These are phyloP conservation scores for Wickerhamiella sorbophila DNA, from an alignment of 805 yeast genomes.

Conservation along the genomic window DNA sequence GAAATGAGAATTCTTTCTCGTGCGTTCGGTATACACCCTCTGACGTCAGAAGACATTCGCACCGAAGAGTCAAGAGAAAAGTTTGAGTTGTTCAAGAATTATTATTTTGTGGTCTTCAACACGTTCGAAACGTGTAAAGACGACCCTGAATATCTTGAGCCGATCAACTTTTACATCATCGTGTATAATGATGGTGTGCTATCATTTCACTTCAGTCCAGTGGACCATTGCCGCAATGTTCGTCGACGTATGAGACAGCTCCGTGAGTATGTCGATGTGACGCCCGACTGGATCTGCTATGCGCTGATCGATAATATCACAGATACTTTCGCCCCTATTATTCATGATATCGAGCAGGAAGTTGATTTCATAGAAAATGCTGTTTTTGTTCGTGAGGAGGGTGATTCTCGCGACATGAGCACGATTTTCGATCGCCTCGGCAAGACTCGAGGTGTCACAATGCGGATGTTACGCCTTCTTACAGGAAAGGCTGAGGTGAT, in stretches of 20 bases:
- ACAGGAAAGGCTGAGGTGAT: constrained; percentile 94
- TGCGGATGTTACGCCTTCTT: constrained; percentile 79
- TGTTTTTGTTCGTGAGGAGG: constrained; percentile 62
- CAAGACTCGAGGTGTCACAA: constrained; percentile 76
- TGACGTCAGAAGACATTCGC: constrained; percentile 93
- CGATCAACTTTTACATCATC: constrained; percentile 45
- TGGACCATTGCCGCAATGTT: constrained; percentile 45
- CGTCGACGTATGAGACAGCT: constrained; percentile 51
- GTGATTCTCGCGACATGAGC: constrained; percentile 4
- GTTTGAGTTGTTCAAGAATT: constrained; percentile 78
- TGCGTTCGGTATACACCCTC: constrained; percentile 93
- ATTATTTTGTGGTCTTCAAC: constrained; percentile 93
- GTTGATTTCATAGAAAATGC: constrained; percentile 62
- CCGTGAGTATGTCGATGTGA: constrained; percentile 43
- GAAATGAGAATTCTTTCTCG: constrained; percentile 88
- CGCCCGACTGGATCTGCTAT: constrained; percentile 53
- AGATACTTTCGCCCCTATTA: constrained; percentile 49
- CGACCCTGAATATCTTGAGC: constrained; percentile 35
- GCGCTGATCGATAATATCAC: constrained; percentile 54
- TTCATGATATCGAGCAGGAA: constrained; percentile 43
- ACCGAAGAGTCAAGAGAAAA: constrained; percentile 96
- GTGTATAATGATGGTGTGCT: constrained; percentile 47
- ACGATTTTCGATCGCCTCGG: constrained; percentile 70
- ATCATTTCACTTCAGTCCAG: constrained; percentile 46
- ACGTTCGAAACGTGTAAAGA: constrained; percentile 60